Evolutionary conservation across 306 rosid species (phyloP), one percentile per base, ranked within the genome.

Genomic region (Cicer pinnatifidum): DNA sequence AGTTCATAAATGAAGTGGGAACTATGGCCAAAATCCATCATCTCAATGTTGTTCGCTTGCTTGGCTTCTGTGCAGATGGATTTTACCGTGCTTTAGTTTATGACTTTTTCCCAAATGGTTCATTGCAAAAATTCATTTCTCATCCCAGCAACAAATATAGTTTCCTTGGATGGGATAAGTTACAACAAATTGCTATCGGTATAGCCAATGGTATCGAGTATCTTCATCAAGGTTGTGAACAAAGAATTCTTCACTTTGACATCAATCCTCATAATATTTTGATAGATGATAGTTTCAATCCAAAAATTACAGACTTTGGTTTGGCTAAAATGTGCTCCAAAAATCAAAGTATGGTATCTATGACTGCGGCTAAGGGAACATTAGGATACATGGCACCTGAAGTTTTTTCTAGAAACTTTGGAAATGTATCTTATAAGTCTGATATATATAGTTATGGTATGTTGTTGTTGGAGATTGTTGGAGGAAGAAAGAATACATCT

Each of bases 1-100:
- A 81, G 67, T 75, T 84, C 46, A 81, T 84, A 17, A 84, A 81
- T n/a, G n/a, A n/a, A n/a, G n/a, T n/a, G n/a, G n/a, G n/a, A 39
- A 58, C 71, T 1, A 74, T 81, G 67, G 58, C 81, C 1, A 57
- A 46, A 51, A 81, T 84, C 5, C 83, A 84, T 12, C 84, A 81
- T 28, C 56, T 81, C 56, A 76, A 82, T 28, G 80, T 82, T 17
- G 82, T 63, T 11, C 80, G 78, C 39, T 51, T 85, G 57, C 72
- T 81, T 72, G 85, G 85, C 0, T 81, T 46, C 1, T 81, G 85
- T 6, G 85, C 85, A 1, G 85, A 81, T 48, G 80, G 80, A 39
- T 35, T 17, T 0, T 11, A 13, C 0, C 65, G 72, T 3, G 79
- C 72, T 39, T n/a, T 75, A 11, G 72, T 75, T 0, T 75, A 75